These are phyloP conservation scores for Lecanoromycetidae sp. DNA, from an alignment of 2,329 filamentous ascomycete genomes.

Conservation along the genomic window DNA sequence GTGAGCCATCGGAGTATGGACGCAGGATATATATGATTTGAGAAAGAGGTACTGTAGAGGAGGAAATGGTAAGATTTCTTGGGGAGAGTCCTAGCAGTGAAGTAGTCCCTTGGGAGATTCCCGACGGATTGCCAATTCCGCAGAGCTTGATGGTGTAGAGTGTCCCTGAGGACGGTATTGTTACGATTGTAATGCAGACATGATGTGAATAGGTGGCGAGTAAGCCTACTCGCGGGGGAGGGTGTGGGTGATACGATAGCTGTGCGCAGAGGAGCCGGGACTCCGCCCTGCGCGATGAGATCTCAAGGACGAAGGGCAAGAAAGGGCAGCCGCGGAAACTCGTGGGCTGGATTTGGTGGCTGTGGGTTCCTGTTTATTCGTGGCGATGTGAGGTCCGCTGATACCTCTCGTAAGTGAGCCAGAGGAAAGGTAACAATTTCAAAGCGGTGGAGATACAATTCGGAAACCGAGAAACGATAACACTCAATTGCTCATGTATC, in stretches of 20 bases:
- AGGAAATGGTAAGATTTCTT: too few species aligned
- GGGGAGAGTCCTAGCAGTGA: not conserved
- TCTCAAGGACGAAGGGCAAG: not conserved
- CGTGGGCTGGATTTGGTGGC: constrained; percentile 1
- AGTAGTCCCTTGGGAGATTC: too few species aligned
- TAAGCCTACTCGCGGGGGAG: constrained; percentile 11
- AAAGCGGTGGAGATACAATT: too few species aligned
- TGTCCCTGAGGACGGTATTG: constrained; percentile 37
- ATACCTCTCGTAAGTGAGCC: too few species aligned
- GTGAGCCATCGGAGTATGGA: too few species aligned
- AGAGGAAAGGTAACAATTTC: too few species aligned
- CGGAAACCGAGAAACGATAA: too few species aligned
- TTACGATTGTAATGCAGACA: constrained; percentile 25
- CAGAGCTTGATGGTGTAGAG: constrained; percentile 7
- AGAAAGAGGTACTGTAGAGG: not conserved
- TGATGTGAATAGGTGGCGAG: constrained; percentile 11
- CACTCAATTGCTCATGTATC: not conserved
- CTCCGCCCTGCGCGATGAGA: not conserved
- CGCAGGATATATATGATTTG: too few species aligned
- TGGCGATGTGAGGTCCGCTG: constrained; percentile 1
- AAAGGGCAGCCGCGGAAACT: constrained; percentile 1
- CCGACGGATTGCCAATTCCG: not conserved
- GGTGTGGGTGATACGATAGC: not conserved
- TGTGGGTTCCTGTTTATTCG: not conserved
- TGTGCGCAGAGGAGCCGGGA: constrained; percentile 1